A percentile compares a stretch with the other conserved stretches of the same genome.
phyloP scores from a whole-genome alignment of 129 eudicot species.

The Lactuca sativa region DNA sequence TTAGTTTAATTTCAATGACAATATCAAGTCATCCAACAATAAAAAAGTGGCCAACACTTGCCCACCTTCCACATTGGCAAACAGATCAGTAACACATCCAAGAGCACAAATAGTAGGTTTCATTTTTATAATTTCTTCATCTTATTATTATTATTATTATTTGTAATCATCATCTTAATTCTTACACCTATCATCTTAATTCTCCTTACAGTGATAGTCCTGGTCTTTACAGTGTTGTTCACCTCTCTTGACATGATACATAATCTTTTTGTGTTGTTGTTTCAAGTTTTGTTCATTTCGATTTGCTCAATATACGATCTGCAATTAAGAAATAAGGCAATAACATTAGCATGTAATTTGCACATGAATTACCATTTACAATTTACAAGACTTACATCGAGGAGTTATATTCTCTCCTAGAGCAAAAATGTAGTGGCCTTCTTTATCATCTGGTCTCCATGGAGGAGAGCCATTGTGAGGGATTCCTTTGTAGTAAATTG shows the following conservation, averaged over 20 bases:
- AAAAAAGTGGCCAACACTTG: slow-evolving; percentile 96
- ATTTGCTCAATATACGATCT: slow-evolving; percentile 82
- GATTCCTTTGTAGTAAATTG: slow-evolving; percentile 78
- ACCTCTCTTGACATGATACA: slow-evolving; percentile 38
- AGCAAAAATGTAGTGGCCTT: slow-evolving; percentile 75
- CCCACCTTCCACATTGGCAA: slow-evolving; percentile 95
- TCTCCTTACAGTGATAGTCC: slow-evolving; percentile 74
- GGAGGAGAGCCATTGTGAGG: slow-evolving; percentile 84
- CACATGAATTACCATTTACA: neutral
- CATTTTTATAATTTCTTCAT: slow-evolving; percentile 1
- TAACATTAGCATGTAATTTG: slow-evolving; percentile 2
- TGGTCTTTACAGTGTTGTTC: slow-evolving; percentile 89
- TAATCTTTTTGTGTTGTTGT: too few relatives aligned
- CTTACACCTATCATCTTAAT: slow-evolving; percentile 10
- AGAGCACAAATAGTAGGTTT: slow-evolving; percentile 83
- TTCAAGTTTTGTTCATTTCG: too few relatives aligned
- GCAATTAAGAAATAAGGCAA: slow-evolving; percentile 34
- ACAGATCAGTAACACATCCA: slow-evolving; percentile 80
- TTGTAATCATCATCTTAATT: too few relatives aligned
- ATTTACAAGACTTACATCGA: slow-evolving; percentile 61
- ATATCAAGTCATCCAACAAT: slow-evolving; percentile 83
- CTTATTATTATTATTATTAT: too few relatives aligned
- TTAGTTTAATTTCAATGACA: slow-evolving; percentile 2
- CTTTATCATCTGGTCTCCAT: slow-evolving; percentile 91
- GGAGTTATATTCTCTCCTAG: slow-evolving; percentile 82